Conservation (phyloP, 192 early-diverging fungal species). For the Backusella sp. region DNA sequence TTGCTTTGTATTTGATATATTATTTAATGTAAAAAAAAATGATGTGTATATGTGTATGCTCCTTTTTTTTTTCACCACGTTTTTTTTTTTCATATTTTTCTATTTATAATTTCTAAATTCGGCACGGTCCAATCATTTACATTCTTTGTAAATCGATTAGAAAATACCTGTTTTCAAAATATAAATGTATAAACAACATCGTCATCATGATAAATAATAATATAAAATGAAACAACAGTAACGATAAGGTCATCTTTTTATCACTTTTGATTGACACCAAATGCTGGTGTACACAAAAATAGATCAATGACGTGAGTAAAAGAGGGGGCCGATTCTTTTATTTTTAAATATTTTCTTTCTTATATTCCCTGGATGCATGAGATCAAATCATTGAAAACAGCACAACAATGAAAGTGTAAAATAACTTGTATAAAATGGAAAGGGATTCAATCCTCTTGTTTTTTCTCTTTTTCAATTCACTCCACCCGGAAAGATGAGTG, state of each 20-base stretch:
- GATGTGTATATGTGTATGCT: neutral
- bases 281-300: neutral
- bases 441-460: no score
- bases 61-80: neutral
- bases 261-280: neutral
- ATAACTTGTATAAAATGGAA: neutral
- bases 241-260: neutral
- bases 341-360: no score
- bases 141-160: neutral
- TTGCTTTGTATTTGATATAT: neutral
- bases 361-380: neutral
- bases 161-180: neutral
- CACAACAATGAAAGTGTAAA: neutral
- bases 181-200: neutral
- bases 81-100: neutral
- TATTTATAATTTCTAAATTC: neutral
- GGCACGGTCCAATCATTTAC: neutral
- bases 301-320: neutral
- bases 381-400: neutral
- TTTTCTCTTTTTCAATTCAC: neutral
- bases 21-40: neutral
- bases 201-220: neutral
- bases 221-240: neutral
- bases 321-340: neutral
- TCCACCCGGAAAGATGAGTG: neutral